Base-by-base conservation (phyloP, 352 stramenopile species). In the Globisporangium takayamanum region DNA sequence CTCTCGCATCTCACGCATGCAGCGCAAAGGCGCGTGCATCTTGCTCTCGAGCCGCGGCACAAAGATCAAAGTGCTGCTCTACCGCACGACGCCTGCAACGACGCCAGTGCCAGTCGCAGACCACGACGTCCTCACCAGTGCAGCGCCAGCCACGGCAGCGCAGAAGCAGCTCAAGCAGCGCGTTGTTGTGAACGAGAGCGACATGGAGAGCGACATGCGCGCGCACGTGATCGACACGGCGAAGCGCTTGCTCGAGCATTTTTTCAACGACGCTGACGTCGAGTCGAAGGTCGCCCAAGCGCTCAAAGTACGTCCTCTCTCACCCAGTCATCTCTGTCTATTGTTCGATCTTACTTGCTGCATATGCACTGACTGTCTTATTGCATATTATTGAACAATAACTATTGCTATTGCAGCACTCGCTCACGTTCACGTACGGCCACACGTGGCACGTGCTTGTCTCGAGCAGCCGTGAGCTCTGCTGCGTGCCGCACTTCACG, bases 21-120 rank as follows among this genome's bases (percentile, higher is more conserved):
- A 92, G 80, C 74, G 83, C 60, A 87, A 88, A 36, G 78, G 70
- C 8, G 70, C 78, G 28, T 88, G 80, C 51, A 72, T 89, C 58
- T 53, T 92, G 66, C 67, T 90, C 3, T 74, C 72, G 41, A 88
- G 70, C 61, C 79, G 83, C 56, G 56, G 63, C 25, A 73, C 65
- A 56, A 86, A 84, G 59, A 77, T 88, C 62, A 90, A 89, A 62
- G 70, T 88, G 53, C 59, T 92, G 50, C 52, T 92, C 49, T 92
- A 87, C 53, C 83, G 83, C 42, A 89, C 82, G 48, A 85, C 74
- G 20, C 65, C 76, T 5, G 67, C 69, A 2, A 49, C 62, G 53
- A 66, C 67, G 26, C 46, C 73, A 22, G 55, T 62, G 30, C 72
- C 72, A 14, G 70, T 63, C 26, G 53, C 67, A 22, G 67, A 80